These are phyloP conservation scores for Verticillium nubilum DNA, from an alignment of 2,329 filamentous ascomycete genomes.

Conservation along the genomic window DNA sequence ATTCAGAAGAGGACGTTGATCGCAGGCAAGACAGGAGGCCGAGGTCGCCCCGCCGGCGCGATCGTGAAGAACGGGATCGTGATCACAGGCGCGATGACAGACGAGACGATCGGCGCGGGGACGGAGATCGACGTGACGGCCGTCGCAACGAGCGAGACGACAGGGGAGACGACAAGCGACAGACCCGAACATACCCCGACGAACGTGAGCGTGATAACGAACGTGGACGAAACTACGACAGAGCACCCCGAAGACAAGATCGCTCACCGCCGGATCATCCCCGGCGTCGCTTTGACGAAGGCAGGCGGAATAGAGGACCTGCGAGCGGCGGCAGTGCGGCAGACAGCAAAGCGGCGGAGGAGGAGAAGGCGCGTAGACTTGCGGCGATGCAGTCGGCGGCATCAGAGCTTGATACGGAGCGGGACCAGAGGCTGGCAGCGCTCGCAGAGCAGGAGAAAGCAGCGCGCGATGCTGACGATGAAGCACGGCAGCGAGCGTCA, in stretches of 20 bases:
- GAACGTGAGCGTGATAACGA: conserved; percentile 16
- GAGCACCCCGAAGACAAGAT: conserved; percentile 7
- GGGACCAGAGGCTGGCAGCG: conserved; percentile 61
- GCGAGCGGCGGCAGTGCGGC: conserved; percentile 10
- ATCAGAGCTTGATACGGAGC: conserved; percentile 63
- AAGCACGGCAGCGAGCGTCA: conserved; percentile 49
- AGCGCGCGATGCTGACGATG: conserved; percentile 62
- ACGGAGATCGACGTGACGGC: background rate
- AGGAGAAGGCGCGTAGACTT: conserved; percentile 60
- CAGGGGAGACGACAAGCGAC: background rate
- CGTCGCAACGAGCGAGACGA: conserved; percentile 22
- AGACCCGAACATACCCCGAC: conserved; percentile 4
- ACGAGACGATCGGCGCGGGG: background rate
- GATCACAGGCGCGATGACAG: conserved; percentile 5
- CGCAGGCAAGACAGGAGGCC: conserved; percentile 11
- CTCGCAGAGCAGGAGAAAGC: conserved; percentile 60
- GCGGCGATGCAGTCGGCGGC: conserved; percentile 71
- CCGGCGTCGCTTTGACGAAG: conserved; percentile 10
- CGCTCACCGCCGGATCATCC: conserved; percentile 13
- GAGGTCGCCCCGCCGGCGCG: conserved; percentile 8
- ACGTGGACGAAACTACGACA: background rate
- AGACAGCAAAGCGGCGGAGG: conserved; percentile 31
- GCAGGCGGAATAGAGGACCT: conserved; percentile 11
- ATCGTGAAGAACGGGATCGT: conserved; percentile 4
- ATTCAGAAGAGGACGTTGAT: conserved; percentile 14